A percentile compares a stretch with the other conserved stretches of the same genome.
Conservation (phyloP, 129 eudicot species). For the Artemisia argyi region DNA sequence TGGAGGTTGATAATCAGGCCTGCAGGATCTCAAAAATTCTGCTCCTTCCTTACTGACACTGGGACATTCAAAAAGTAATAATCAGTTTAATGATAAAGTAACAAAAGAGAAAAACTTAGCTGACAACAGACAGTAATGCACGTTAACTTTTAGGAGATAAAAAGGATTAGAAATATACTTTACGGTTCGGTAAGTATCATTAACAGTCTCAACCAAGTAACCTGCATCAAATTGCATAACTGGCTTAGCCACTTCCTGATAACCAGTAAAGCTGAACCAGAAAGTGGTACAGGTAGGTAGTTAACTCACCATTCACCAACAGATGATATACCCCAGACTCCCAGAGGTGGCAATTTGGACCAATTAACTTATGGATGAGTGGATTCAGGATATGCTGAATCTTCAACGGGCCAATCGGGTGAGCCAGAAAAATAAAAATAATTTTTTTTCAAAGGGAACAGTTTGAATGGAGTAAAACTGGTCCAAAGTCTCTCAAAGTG, state of each 20-base stretch:
- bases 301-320: neutral
- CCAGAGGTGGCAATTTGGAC: conserved; percentile 6
- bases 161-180: conserved; percentile 43
- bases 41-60: conserved; percentile 78
- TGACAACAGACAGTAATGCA: neutral
- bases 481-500: neutral
- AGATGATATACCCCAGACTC: conserved; percentile 7
- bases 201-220: conserved; percentile 72
- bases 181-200: conserved; percentile 53
- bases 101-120: conserved; percentile 13
- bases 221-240: conserved; percentile 52
- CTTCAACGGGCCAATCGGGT: neutral
- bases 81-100: conserved; percentile 25
- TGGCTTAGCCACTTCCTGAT: conserved; percentile 6
- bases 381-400: neutral
- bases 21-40: conserved; percentile 66
- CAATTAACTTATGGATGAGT: neutral
- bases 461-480: too few relatives aligned
- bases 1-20: conserved; percentile 89
- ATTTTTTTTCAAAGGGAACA: too few relatives aligned
- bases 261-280: conserved; percentile 7
- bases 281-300: neutral
- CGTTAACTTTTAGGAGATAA: neutral
- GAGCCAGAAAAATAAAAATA: too few relatives aligned
- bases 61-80: conserved; percentile 27